Percentiles rank a stretch among this genome's conserved stretches.
Conservation (phyloP, 257 asterid genomes). For the Fraxinus quadrangulata region DNA sequence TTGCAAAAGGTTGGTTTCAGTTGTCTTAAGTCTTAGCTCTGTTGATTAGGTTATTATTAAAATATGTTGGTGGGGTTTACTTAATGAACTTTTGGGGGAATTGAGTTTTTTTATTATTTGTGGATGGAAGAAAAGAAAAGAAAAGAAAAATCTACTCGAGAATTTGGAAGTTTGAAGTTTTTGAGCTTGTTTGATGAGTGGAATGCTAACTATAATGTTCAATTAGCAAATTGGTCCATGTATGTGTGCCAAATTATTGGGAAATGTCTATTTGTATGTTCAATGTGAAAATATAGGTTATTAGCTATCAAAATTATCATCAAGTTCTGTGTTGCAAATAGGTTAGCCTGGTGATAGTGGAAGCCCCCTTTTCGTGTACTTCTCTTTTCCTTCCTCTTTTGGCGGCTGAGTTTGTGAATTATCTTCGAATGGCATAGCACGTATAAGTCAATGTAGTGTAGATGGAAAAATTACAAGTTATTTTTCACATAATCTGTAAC, state of each 20-base stretch:
- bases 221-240: background rate
- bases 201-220: background rate
- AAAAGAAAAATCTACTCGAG: background rate
- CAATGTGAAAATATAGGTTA: background rate
- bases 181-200: background rate
- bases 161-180: background rate
- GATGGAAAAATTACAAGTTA: background rate
- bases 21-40: background rate
- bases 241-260: background rate
- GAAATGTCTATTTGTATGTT: background rate
- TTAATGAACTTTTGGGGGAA: background rate
- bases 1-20: constrained; percentile 63
- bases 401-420: background rate
- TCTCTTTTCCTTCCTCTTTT: background rate
- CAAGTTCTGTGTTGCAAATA: background rate
- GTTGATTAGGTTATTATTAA: background rate
- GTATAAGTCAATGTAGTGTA: background rate
- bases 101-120: background rate
- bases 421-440: background rate
- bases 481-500: background rate
- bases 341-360: background rate
- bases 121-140: background rate
- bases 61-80: background rate
- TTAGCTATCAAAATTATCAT: background rate
- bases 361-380: background rate